Percentiles rank a stretch among this genome's conserved stretches.
Conservation (phyloP, 805 yeast genomes). For the Candida fluviatilis region DNA sequence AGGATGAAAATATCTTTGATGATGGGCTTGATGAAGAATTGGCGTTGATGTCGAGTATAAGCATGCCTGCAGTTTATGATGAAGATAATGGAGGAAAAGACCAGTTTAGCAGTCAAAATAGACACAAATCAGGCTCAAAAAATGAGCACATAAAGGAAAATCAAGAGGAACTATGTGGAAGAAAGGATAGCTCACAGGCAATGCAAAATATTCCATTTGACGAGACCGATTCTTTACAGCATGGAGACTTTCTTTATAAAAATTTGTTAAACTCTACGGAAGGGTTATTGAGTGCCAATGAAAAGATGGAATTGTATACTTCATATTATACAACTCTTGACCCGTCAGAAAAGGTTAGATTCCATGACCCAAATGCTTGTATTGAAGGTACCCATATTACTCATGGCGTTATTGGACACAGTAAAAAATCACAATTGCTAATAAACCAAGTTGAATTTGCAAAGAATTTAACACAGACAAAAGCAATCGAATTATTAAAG, state of each 20-base stretch:
- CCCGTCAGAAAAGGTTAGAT: conserved; percentile 11
- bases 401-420: conserved; percentile 14
- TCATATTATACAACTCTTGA: conserved; percentile 28
- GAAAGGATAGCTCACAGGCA: conserved; percentile 1
- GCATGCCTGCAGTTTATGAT: neutral
- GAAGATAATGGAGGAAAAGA: neutral
- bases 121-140: neutral
- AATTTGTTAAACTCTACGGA: conserved; percentile 21
- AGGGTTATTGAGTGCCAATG: conserved; percentile 37
- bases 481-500: conserved; percentile 1
- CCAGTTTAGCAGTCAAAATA: neutral
- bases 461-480: conserved; percentile 4
- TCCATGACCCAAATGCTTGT: conserved; percentile 14
- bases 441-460: neutral
- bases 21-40: conserved; percentile 21
- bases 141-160: neutral
- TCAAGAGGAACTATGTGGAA: conserved; percentile 1
- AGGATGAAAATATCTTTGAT: conserved; percentile 20
- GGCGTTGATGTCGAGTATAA: conserved; percentile 7
- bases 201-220: neutral
- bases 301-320: conserved; percentile 39
- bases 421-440: conserved; percentile 8
- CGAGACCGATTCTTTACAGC: neutral
- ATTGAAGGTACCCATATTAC: neutral
- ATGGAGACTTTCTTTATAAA: conserved; percentile 16